A percentile compares a stretch with the other conserved stretches of the same genome.
phyloP scores from a whole-genome alignment of 1,284 basidiomycete genomes.

The Inonotus hispidus region DNA sequence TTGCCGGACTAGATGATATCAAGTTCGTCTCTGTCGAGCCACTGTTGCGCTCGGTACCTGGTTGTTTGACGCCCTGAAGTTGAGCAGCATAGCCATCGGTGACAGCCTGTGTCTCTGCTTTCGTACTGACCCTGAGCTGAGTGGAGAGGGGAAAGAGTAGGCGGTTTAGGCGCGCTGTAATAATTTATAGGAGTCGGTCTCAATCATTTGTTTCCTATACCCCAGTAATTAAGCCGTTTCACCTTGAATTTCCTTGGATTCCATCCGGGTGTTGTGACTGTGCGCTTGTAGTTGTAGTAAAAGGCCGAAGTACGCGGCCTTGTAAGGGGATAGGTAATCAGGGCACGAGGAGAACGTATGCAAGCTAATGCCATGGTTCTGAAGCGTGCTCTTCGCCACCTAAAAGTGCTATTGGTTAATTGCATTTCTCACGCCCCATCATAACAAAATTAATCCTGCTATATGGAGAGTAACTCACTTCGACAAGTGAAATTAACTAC shows the following conservation, averaged over 20 bases:
- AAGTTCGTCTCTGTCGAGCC: not conserved
- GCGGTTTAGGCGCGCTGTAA: conserved; percentile 14
- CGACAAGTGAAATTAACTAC: conserved; percentile 18
- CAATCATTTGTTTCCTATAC: conserved; percentile 2
- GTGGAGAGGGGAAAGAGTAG: conserved; percentile 17
- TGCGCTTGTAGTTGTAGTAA: conserved; percentile 14
- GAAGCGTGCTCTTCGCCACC: conserved; percentile 18
- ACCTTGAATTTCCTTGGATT: conserved; percentile 17
- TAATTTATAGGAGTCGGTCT: not conserved
- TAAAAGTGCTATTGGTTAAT: not conserved
- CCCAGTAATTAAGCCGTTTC: not conserved
- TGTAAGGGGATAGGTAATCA: conserved; percentile 5
- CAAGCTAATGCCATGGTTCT: conserved; percentile 10
- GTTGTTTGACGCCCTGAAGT: not conserved
- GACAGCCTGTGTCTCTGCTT: not conserved
- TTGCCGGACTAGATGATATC: not conserved
- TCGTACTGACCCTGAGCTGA: conserved; percentile 12
- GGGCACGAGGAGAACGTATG: conserved; percentile 18
- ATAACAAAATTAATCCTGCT: not conserved
- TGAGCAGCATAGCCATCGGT: not conserved
- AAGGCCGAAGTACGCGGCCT: conserved; percentile 17
- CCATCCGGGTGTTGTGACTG: conserved; percentile 6
- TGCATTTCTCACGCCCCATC: conserved; percentile 8
- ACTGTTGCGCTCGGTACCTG: not conserved
- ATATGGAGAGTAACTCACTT: conserved; percentile 11